Evolutionary conservation across 2,329 filamentous ascomycete genomes (phyloP), one percentile per base, ranked within the genome.

Genomic region (Lecanosticta acicola): DNA sequence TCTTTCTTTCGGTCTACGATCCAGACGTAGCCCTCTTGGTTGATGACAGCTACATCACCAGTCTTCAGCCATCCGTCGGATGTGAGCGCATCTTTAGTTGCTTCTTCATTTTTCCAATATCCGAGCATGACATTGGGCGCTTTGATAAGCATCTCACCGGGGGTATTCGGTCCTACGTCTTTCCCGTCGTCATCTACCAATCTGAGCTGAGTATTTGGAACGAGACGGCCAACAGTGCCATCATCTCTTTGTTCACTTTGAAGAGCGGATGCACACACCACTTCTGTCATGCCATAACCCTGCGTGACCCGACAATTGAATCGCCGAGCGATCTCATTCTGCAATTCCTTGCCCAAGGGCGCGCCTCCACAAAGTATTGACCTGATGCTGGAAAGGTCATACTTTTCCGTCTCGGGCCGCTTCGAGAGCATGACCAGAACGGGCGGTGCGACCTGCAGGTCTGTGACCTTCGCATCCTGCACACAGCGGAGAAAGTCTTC

Each of bases 341-440:
- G 66, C 32, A 71, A 53, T 39, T 71, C 68, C 43, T 67, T 68
- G 1, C 62, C 62, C n/a, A 72, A 45, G 3, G 69, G 69, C 32
- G 69, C 69, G 2, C 67, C 68, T 32, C 69, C 69, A 39, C 67
- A 70, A 3, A 71, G 56, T 7, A 70, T 63, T 45, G 67, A 61
- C 5, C 60, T 61, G 14, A 72, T 58, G 38, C 66, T 67, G 41
- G 60, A 66, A 13, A 71, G 49, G 50, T 71, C 62, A 37, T 69
- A 71, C 21, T 67, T 65, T 3, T 56, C 50, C 4, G 68, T 70
- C 45, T 71, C 68, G 1, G 68, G 64, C 33, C 68, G 53, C 56
- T 72, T 72, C 43, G 60, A 65, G 42, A 72, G 55, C 68, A 71
- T 70, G 26, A 72, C 62, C 53, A 71, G 59, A 32, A 72, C 66